Evolutionary conservation across 306 rosid species (phyloP).

Genomic region (Quercus cerris): DNA sequence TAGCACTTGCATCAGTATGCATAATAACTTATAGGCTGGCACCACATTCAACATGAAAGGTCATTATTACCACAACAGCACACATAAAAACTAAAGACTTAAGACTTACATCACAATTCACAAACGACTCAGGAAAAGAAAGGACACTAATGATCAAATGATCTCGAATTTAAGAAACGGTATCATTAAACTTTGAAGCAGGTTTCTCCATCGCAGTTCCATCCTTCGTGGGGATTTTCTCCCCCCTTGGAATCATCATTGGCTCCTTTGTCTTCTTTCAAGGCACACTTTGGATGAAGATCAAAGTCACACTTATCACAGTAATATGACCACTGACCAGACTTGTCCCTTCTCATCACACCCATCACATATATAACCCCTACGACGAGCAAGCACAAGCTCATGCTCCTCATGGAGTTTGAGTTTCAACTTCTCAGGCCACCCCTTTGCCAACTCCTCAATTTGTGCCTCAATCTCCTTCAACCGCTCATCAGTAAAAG

Average conservation of each 20-base stretch:
- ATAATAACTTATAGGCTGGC: not conserved
- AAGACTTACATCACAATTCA: not conserved
- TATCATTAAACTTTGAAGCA: slow-evolving; percentile 40
- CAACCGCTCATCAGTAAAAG: slow-evolving; percentile 56
- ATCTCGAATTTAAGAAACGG: not conserved
- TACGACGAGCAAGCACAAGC: slow-evolving; percentile 39
- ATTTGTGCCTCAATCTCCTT: slow-evolving; percentile 39
- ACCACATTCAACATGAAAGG: not conserved
- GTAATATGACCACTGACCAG: slow-evolving; percentile 75
- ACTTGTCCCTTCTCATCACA: slow-evolving; percentile 33
- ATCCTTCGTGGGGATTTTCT: slow-evolving; percentile 32
- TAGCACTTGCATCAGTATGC: too few relatives aligned
- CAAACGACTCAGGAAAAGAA: not conserved
- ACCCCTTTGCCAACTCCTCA: slow-evolving; percentile 55
- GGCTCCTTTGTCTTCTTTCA: slow-evolving; percentile 30
- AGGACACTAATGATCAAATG: not conserved
- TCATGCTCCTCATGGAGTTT: slow-evolving; percentile 48
- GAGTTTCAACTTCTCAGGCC: slow-evolving; percentile 57
- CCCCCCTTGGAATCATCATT: slow-evolving; percentile 28
- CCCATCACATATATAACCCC: slow-evolving; percentile 29
- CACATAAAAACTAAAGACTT: not conserved
- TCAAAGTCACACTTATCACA: slow-evolving; percentile 60
- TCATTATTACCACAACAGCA: not conserved
- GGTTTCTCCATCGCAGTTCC: slow-evolving; percentile 59
- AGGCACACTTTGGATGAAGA: slow-evolving; percentile 65